phyloP scores from a whole-genome alignment of 495 filamentous ascomycete species.

The Halenospora varia region DNA sequence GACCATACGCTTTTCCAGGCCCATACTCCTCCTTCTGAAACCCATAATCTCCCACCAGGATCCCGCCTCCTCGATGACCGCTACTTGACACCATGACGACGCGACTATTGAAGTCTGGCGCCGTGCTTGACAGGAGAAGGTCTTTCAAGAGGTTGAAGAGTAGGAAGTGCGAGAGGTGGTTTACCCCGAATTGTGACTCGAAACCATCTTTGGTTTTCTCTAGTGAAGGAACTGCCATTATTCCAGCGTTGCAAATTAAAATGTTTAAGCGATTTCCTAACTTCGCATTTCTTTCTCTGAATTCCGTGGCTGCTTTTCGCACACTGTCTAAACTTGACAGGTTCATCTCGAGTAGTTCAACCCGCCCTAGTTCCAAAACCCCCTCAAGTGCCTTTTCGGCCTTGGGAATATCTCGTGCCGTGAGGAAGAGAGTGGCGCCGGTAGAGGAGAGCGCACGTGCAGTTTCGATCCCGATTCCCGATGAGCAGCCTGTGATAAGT shows the following conservation, averaged over 20 bases:
- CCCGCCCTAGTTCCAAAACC: constrained; percentile 19
- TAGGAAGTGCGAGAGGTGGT: constrained; percentile 66
- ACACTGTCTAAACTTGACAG: constrained; percentile 27
- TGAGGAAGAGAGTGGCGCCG: constrained; percentile 42
- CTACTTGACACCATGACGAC: constrained; percentile 34
- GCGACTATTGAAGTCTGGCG: constrained; percentile 28
- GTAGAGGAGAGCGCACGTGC: constrained; percentile 40
- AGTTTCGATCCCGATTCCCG: constrained; percentile 49
- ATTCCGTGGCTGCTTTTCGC: constrained; percentile 23
- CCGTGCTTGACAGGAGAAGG: constrained; percentile 47
- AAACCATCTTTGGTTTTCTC: constrained; percentile 54
- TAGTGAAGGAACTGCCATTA: constrained; percentile 46
- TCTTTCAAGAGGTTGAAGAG: constrained; percentile 61
- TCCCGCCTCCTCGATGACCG: constrained; percentile 43
- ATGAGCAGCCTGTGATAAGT: constrained; percentile 45
- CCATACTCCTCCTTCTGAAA: constrained; percentile 29
- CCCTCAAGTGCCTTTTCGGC: constrained; percentile 29
- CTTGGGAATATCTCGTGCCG: constrained; percentile 37
- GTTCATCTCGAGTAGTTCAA: constrained; percentile 35
- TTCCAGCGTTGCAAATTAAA: constrained; percentile 58
- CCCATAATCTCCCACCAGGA: too few species aligned
- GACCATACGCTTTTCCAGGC: constrained; percentile 38
- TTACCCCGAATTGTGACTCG: constrained; percentile 66
- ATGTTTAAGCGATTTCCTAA: too few species aligned
- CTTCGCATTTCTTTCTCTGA: constrained; percentile 21